phyloP scores from a whole-genome alignment of 768 basidiomycete genomes.

The Porpolomopsis calyptriformis region DNA sequence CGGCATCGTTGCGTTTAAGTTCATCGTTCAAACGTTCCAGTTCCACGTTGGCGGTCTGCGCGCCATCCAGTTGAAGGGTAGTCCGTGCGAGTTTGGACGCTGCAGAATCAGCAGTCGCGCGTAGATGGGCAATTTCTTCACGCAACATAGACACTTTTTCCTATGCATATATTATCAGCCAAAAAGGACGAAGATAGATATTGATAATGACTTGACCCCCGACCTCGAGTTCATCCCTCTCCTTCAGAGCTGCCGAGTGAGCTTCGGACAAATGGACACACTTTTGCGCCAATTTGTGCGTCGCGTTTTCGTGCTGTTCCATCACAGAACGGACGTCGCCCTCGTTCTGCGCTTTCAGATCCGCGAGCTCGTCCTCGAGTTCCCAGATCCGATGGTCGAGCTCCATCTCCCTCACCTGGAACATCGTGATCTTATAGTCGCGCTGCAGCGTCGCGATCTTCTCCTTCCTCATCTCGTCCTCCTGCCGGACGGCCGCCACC shows the following conservation, averaged over 20 bases:
- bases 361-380: conserved; percentile 38
- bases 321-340: conserved; percentile 8
- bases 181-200: neutral
- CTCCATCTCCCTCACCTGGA: conserved; percentile 52
- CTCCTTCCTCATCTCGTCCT: conserved; percentile 44
- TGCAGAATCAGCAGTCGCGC: conserved; percentile 35
- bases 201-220: neutral
- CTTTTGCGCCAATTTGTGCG: conserved; percentile 21
- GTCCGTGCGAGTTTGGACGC: conserved; percentile 47
- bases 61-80: conserved; percentile 47
- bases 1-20: conserved; percentile 40
- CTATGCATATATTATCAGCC: conserved; percentile 19
- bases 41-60: conserved; percentile 40
- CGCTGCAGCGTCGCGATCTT: conserved; percentile 49
- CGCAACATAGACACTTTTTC: conserved; percentile 31
- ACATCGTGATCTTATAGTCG: conserved; percentile 59
- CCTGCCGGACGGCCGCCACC: conserved; percentile 34
- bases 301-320: conserved; percentile 18
- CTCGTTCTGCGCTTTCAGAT: conserved; percentile 10
- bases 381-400: conserved; percentile 43
- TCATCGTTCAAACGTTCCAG: conserved; percentile 50
- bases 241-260: conserved; percentile 28
- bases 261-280: conserved; percentile 30
- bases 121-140: conserved; percentile 39
- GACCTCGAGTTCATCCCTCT: conserved; percentile 40